A percentile compares a stretch with the other conserved stretches of the same genome.
phyloP scores from a whole-genome alignment of 306 rosid species.

The Quercus parvula region DNA sequence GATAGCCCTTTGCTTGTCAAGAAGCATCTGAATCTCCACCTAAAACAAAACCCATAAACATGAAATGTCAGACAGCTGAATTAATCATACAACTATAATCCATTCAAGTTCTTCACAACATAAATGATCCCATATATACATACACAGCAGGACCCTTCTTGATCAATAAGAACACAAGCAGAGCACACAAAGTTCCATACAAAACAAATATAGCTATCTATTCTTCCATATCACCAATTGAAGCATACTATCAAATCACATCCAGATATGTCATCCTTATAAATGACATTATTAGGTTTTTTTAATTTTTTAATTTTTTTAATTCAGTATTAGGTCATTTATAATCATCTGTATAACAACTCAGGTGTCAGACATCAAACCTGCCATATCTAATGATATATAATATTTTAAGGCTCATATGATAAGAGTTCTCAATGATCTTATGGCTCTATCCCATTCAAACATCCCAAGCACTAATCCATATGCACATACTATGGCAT shows the following conservation, averaged over 20 bases:
- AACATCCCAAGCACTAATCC: not conserved
- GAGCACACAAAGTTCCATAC: not conserved
- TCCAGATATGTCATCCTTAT: not conserved
- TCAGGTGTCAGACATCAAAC: not conserved
- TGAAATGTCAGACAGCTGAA: conserved; percentile 23
- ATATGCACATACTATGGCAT: not conserved
- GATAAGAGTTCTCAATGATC: not conserved
- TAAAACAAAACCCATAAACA: conserved; percentile 23
- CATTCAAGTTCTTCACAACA: conserved; percentile 1
- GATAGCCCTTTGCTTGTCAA: conserved; percentile 51
- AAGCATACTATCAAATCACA: not conserved
- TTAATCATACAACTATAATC: conserved; percentile 6
- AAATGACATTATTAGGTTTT: not conserved
- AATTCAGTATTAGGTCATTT: too few relatives aligned
- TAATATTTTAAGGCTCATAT: not conserved
- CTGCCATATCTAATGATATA: not conserved
- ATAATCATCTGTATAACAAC: not conserved
- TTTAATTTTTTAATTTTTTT: too few relatives aligned
- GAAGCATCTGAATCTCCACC: conserved; percentile 69
- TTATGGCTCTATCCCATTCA: not conserved
- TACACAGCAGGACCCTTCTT: not conserved
- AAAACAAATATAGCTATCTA: not conserved
- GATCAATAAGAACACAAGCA: not conserved
- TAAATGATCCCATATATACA: not conserved
- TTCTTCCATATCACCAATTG: not conserved